phyloP scores from a whole-genome alignment of 257 asterid genomes.

The Thymus quinquecostatus region DNA sequence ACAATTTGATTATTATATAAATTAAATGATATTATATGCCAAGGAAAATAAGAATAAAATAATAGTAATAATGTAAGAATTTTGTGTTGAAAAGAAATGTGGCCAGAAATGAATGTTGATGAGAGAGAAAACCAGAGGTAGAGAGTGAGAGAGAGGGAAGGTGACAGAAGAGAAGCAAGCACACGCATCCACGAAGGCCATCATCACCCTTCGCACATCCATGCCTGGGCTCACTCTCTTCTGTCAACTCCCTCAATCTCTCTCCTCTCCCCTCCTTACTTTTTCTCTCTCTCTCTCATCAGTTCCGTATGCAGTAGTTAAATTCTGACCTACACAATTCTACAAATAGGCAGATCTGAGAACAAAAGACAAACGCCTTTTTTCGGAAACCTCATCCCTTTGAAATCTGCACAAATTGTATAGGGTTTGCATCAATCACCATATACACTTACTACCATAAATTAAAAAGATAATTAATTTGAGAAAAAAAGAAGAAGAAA shows the following conservation, averaged over 20 bases:
- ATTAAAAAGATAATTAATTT: no score
- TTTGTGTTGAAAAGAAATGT: neutral
- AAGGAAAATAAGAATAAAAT: no score
- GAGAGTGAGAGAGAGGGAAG: slow-evolving; percentile 17
- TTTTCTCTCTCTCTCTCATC: neutral
- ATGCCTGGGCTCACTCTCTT: slow-evolving; percentile 64
- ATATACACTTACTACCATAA: no score
- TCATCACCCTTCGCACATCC: slow-evolving; percentile 32
- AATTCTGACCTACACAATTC: neutral
- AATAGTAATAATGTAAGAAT: no score
- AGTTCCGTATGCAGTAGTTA: neutral
- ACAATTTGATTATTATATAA: no score
- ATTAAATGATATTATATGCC: no score
- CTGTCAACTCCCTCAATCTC: slow-evolving; percentile 42
- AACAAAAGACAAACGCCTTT: slow-evolving; percentile 27
- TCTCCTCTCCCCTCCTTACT: no score
- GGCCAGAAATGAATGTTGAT: neutral
- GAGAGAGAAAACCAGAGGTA: neutral
- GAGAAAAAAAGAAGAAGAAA: neutral
- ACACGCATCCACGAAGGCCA: slow-evolving; percentile 40
- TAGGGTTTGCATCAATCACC: no score
- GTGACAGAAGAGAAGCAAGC: slow-evolving; percentile 55
- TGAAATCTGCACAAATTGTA: neutral
- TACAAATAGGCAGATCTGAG: slow-evolving; percentile 33
- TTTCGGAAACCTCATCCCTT: neutral